Evolutionary conservation across 352 stramenopile species (phyloP), one percentile per base, ranked within the genome.

Genomic region (Phytophthora hibernalis): DNA sequence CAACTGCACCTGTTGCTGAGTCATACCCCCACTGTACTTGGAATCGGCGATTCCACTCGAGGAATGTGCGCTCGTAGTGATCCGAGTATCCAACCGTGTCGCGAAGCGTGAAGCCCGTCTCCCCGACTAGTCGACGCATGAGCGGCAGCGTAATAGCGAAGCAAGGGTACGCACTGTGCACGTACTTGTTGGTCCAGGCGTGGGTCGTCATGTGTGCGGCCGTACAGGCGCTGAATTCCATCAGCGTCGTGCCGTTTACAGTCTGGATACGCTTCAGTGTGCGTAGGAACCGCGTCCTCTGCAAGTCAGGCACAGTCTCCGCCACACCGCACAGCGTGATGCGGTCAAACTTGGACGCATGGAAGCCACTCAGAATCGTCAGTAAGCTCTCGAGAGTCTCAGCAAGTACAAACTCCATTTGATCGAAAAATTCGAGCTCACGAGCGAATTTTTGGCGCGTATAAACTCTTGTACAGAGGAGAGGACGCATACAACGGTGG

Each of bases 131-230:
- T 61, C 70, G 58, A 28, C 79, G 83, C 28, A 93, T 75, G 18
- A 81, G 57, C 2, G 61, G 49, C 48, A 91, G 64, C 33, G 80
- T 93, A 18, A 93, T 58, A 15, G 79, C 63, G 37, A 89, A 80
- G 30, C 79, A 84, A 48, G 82, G 67, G 56, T 87, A 92, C 16
- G 77, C 61, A 48, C 80, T 83, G 54, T 91, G 73, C 49, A 95
- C 83, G 74, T 95, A 93, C 67, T 93, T 92, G 80, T 95, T 95
- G 65, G 72, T 90, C 85, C 87, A 95, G 21, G 81, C 70, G 56
- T 92, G 83, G 3, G 82, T 93, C 53, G 75, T 85, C 65, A 86
- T 89, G 44, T 88, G 77, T 26, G 83, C 75, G 13, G 77, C 77
- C 1, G 80, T 78, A 51, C 85, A 93, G 26, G 77, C 80, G 21